phyloP scores from a whole-genome alignment of 2,329 filamentous ascomycete species.

The Blastomyces percursus region DNA sequence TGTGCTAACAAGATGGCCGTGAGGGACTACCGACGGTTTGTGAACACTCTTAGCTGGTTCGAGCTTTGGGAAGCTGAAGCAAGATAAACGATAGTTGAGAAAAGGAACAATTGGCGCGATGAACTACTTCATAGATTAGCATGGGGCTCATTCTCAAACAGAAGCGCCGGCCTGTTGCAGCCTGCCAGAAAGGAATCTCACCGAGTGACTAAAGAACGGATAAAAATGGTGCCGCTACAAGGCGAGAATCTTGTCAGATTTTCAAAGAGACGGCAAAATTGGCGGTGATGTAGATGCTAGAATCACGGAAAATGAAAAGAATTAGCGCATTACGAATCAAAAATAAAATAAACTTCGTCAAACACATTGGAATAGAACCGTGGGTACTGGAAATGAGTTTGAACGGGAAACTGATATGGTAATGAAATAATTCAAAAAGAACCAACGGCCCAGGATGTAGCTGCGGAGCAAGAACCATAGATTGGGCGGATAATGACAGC shows the following conservation, averaged over 20 bases:
- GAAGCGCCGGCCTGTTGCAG: conserved; percentile 21
- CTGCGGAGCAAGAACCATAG: not conserved
- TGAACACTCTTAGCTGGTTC: conserved; percentile 6
- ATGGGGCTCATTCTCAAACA: conserved; percentile 20
- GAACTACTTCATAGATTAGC: conserved; percentile 32
- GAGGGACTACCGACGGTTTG: not conserved
- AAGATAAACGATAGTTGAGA: conserved; percentile 24
- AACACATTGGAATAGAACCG: not conserved
- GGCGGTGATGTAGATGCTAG: not conserved
- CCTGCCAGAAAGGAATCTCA: conserved; percentile 14
- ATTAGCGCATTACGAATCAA: not conserved
- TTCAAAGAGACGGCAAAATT: not conserved
- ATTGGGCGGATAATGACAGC: not conserved
- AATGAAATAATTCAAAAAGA: not conserved
- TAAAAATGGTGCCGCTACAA: not conserved
- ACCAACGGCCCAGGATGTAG: not conserved
- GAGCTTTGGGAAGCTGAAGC: conserved; percentile 23
- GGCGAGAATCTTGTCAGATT: not conserved
- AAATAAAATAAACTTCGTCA: not conserved
- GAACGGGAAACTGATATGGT: not conserved
- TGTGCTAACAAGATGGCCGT: not conserved
- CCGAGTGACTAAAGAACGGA: conserved; percentile 19
- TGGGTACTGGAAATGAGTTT: not conserved
- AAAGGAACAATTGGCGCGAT: conserved; percentile 20
- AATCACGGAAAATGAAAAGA: not conserved